Conservation (phyloP, 2,329 filamentous ascomycete genomes). For the Colletotrichum aenigma region DNA sequence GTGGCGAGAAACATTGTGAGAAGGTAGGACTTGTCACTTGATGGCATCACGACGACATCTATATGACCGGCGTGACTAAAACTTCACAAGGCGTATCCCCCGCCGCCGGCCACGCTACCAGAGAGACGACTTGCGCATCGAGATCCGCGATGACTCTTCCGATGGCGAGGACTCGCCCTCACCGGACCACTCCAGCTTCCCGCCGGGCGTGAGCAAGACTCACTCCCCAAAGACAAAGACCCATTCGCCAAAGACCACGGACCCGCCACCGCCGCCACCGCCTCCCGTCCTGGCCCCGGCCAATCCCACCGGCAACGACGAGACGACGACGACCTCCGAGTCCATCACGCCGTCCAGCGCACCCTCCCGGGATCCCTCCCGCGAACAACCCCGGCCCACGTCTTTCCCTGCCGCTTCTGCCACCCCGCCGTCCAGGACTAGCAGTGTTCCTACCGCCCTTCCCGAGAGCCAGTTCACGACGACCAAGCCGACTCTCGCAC, state of each 20-base stretch:
- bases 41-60: background rate
- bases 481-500: background rate
- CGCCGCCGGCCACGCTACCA: background rate
- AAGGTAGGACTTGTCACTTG: conserved; percentile 3
- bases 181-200: background rate
- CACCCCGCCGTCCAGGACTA: background rate
- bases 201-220: background rate
- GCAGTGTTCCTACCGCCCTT: background rate
- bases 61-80: background rate
- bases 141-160: conserved; percentile 5
- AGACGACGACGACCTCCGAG: background rate
- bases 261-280: background rate
- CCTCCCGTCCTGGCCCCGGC: conserved; percentile 5
- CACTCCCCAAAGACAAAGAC: background rate
- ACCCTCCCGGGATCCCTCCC: background rate
- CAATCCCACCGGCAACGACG: background rate
- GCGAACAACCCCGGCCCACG: background rate
- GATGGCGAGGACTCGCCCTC: conserved; percentile 17
- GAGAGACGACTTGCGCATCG: background rate
- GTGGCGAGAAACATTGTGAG: background rate
- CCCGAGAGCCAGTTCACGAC: background rate
- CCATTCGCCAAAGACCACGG: background rate
- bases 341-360: background rate
- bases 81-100: background rate
- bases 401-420: background rate